Percentiles rank a stretch among this genome's conserved stretches.
These are phyloP conservation scores for Ogataea saltuana DNA, from an alignment of 805 yeast species.

Conservation along the genomic window DNA sequence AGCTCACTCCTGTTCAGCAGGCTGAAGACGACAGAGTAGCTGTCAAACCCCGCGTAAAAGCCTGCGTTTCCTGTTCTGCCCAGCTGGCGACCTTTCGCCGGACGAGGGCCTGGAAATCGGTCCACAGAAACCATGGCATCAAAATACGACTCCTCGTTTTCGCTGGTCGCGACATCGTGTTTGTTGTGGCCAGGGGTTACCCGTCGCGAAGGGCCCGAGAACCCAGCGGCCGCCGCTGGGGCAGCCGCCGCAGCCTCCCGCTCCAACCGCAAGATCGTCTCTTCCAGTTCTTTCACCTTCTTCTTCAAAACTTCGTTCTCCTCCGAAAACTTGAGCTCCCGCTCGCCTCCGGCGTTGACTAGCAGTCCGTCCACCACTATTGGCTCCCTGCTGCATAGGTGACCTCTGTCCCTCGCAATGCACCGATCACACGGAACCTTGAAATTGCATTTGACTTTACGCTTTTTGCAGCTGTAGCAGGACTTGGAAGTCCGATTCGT, in stretches of 20 bases:
- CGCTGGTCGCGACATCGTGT: no score
- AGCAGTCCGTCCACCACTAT: slow-evolving; percentile 37
- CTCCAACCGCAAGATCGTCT: slow-evolving; percentile 20
- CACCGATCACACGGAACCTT: slow-evolving; percentile 49
- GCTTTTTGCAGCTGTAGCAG: slow-evolving; percentile 46
- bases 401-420: slow-evolving; percentile 34
- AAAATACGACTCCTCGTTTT: no score
- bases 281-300: slow-evolving; percentile 31
- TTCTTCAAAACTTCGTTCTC: slow-evolving; percentile 33
- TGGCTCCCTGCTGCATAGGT: slow-evolving; percentile 36
- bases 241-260: no score
- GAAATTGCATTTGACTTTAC: slow-evolving; percentile 52
- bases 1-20: slow-evolving; percentile 28
- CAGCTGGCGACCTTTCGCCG: no score
- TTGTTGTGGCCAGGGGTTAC: no score
- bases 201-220: no score
- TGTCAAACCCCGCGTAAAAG: slow-evolving; percentile 26
- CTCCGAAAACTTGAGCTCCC: slow-evolving; percentile 27
- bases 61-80: not conserved
- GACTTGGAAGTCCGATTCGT: slow-evolving; percentile 42
- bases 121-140: no score
- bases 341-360: slow-evolving; percentile 27
- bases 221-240: no score
- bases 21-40: slow-evolving; percentile 28
- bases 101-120: no score